A percentile compares a stretch with the other conserved stretches of the same genome.
phyloP scores from a whole-genome alignment of 805 yeast species.

The Priceomyces melissophilus region DNA sequence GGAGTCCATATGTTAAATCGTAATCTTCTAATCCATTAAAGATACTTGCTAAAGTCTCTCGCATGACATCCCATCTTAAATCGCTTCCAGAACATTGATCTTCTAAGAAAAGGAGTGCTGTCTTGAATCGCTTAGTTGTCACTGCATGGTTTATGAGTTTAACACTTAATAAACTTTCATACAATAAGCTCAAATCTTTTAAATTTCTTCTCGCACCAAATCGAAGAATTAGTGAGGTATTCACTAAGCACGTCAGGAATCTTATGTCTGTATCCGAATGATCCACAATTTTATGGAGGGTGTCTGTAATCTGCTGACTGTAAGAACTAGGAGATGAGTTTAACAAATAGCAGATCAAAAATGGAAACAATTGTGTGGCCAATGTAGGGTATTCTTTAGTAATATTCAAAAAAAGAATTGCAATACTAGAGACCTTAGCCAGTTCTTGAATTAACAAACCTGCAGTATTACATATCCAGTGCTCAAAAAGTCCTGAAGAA shows the following conservation, averaged over 20 bases:
- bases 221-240: slow-evolving; percentile 32
- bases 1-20: slow-evolving; percentile 66
- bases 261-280: slow-evolving; percentile 4
- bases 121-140: slow-evolving; percentile 29
- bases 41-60: slow-evolving; percentile 25
- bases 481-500: slow-evolving; percentile 11
- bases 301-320: slow-evolving; percentile 2
- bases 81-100: slow-evolving; percentile 18
- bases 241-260: slow-evolving; percentile 15
- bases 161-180: slow-evolving; percentile 24
- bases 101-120: slow-evolving; percentile 49
- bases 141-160: slow-evolving; percentile 29
- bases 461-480: slow-evolving; percentile 28
- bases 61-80: slow-evolving; percentile 11
- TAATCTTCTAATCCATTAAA: slow-evolving; percentile 56
- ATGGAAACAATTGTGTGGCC: slow-evolving; percentile 20
- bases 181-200: slow-evolving; percentile 24
- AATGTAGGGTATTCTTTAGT: slow-evolving; percentile 12
- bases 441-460: slow-evolving; percentile 33
- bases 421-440: slow-evolving; percentile 21
- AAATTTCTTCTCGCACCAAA: slow-evolving; percentile 33
- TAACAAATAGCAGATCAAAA: slow-evolving; percentile 23
- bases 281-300: slow-evolving; percentile 11
- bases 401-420: slow-evolving; percentile 32
- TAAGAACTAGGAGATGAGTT: slow-evolving; percentile 11